Evolutionary conservation across 208 protist species (phyloP).

Genomic region (Acanthamoeba castellanii): DNA sequence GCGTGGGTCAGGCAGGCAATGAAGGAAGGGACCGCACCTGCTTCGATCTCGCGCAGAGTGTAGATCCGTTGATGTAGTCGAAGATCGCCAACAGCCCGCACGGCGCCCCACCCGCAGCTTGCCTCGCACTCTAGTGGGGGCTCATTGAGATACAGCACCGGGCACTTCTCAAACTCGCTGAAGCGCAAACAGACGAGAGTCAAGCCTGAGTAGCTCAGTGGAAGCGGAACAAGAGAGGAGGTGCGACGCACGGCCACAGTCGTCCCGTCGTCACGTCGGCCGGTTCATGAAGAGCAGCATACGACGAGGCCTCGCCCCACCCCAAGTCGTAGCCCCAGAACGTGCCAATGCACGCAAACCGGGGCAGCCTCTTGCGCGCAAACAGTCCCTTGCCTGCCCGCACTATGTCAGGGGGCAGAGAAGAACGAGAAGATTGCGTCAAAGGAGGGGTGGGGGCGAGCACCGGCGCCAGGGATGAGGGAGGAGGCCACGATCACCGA

Average conservation of each 20-base stretch:
- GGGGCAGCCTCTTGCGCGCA: neutral
- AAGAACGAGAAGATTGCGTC: neutral
- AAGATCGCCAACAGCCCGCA: neutral
- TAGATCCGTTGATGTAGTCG: neutral
- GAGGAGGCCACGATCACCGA: neutral
- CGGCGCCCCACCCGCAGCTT: conserved; percentile 1
- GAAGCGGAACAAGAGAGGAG: no score
- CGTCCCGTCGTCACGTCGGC: neutral
- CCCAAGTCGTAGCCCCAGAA: conserved; percentile 14
- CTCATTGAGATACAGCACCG: conserved; percentile 25
- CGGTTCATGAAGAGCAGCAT: conserved; percentile 2
- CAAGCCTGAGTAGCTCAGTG: neutral
- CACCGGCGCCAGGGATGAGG: conserved; percentile 1
- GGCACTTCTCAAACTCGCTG: conserved; percentile 21
- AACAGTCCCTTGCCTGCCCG: neutral
- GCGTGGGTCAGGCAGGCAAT: neutral
- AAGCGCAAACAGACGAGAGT: neutral
- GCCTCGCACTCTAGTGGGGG: conserved; percentile 12
- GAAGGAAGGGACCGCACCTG: neutral
- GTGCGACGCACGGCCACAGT: neutral
- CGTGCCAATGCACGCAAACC: neutral
- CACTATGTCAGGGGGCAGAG: neutral
- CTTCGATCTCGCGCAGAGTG: neutral
- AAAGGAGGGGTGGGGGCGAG: neutral
- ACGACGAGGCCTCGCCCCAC: neutral